Conservation (phyloP, 371 early-diverging fungal genomes). For the Mortierella sp. region DNA sequence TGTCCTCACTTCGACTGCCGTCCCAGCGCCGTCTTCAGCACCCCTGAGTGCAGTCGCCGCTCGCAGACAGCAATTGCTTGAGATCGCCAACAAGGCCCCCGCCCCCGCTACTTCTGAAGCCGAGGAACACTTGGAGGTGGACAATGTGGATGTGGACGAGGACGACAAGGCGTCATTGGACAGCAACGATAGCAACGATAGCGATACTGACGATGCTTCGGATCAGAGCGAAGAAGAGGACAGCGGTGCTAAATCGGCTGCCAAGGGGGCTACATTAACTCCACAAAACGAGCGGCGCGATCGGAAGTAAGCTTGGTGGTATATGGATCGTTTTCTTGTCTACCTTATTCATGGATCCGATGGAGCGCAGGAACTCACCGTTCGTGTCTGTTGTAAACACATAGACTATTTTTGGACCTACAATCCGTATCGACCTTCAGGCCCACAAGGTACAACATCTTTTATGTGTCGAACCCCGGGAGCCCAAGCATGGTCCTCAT, state of each 20-base stretch:
- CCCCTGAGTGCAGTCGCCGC: conserved; percentile 52
- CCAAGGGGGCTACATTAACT: background rate
- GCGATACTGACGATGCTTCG: background rate
- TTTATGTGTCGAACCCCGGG: conserved; percentile 7
- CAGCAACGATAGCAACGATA: conserved; percentile 22
- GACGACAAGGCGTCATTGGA: conserved; percentile 41
- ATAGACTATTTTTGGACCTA: conserved; percentile 36
- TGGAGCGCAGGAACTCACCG: background rate
- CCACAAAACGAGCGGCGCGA: conserved; percentile 39
- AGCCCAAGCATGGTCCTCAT: conserved; percentile 20
- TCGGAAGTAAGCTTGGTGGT: conserved; percentile 31
- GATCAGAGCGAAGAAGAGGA: conserved; percentile 18
- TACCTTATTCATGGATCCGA: background rate
- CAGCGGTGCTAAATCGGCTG: background rate
- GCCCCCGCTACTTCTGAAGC: conserved; percentile 28
- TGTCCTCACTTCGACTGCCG: conserved; percentile 6
- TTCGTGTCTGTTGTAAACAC: background rate
- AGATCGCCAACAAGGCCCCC: conserved; percentile 11
- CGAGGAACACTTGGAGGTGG: conserved; percentile 37
- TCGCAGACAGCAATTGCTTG: conserved; percentile 32
- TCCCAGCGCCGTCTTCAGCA: background rate
- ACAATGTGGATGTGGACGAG: conserved; percentile 41
- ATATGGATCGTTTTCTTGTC: background rate
- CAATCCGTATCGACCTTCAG: conserved; percentile 48
- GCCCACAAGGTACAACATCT: conserved; percentile 34